Conservation (phyloP, 2,329 filamentous ascomycete species). For the Elsinoe batatas region DNA sequence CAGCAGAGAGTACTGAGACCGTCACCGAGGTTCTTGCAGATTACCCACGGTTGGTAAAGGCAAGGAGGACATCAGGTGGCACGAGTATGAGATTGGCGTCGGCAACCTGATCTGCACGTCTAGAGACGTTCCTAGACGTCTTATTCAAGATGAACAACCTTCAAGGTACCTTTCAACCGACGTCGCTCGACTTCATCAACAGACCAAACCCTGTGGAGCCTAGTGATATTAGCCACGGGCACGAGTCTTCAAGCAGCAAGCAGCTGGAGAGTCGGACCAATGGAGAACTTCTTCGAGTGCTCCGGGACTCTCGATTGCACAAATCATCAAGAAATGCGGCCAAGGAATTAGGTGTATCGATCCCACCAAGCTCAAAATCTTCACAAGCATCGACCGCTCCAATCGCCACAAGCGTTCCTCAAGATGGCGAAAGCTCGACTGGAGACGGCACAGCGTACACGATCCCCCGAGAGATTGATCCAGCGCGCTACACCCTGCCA, state of each 20-base stretch:
- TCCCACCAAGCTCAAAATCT: slow-evolving; percentile 2
- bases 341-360: not conserved
- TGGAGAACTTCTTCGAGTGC: slow-evolving; percentile 21
- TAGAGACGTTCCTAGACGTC: not conserved
- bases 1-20: too few species aligned
- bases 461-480: slow-evolving; percentile 21
- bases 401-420: slow-evolving; percentile 28
- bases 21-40: too few species aligned
- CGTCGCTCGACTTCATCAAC: slow-evolving; percentile 22
- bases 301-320: slow-evolving; percentile 17
- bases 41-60: too few species aligned
- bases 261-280: slow-evolving; percentile 21
- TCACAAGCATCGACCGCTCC: slow-evolving; percentile 25
- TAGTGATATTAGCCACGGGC: slow-evolving; percentile 23
- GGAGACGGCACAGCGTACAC: slow-evolving; percentile 15
- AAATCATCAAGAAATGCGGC: slow-evolving; percentile 10
- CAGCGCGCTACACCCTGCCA: slow-evolving; percentile 26
- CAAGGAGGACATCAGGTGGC: not conserved
- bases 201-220: slow-evolving; percentile 30
- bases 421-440: slow-evolving; percentile 22
- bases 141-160: not conserved
- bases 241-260: slow-evolving; percentile 22
- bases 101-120: not conserved
- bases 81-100: not conserved
- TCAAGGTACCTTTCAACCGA: slow-evolving; percentile 5